phyloP scores from a whole-genome alignment of 352 stramenopile genomes.

The Phytophthora citrophthora region DNA sequence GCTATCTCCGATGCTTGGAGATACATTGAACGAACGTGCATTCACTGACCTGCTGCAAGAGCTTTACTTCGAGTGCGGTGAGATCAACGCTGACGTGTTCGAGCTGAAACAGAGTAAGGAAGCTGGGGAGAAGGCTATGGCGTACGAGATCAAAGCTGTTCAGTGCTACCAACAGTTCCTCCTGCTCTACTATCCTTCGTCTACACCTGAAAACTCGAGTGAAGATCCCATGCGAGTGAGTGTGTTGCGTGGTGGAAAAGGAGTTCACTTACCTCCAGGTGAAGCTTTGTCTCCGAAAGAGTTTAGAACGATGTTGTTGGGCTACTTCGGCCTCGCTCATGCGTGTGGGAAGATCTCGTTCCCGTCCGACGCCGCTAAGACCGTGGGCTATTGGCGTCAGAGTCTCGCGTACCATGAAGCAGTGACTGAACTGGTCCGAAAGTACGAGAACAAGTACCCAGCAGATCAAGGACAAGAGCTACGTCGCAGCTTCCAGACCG shows the following conservation, averaged over 20 bases:
- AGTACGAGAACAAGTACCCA: constrained; percentile 41
- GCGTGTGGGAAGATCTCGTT: constrained; percentile 67
- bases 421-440: constrained; percentile 45
- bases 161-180: constrained; percentile 79
- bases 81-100: constrained; percentile 64
- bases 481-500: constrained; percentile 47
- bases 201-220: background rate
- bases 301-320: constrained; percentile 52
- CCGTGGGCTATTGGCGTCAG: constrained; percentile 64
- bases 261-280: constrained; percentile 34
- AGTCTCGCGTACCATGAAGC: constrained; percentile 59
- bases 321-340: constrained; percentile 69
- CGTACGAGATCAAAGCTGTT: constrained; percentile 67
- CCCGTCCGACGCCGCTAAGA: constrained; percentile 49
- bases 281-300: constrained; percentile 43
- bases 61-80: constrained; percentile 66
- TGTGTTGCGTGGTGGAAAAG: constrained; percentile 41
- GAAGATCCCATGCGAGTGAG: constrained; percentile 26
- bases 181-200: constrained; percentile 61
- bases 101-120: constrained; percentile 69
- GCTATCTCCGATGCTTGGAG: constrained; percentile 50
- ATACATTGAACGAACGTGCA: constrained; percentile 58
- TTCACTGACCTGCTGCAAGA: constrained; percentile 69
- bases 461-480: constrained; percentile 28
- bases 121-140: constrained; percentile 41